Base-by-base conservation (phyloP, 2,329 filamentous ascomycete species). In the Ascochyta lentis region DNA sequence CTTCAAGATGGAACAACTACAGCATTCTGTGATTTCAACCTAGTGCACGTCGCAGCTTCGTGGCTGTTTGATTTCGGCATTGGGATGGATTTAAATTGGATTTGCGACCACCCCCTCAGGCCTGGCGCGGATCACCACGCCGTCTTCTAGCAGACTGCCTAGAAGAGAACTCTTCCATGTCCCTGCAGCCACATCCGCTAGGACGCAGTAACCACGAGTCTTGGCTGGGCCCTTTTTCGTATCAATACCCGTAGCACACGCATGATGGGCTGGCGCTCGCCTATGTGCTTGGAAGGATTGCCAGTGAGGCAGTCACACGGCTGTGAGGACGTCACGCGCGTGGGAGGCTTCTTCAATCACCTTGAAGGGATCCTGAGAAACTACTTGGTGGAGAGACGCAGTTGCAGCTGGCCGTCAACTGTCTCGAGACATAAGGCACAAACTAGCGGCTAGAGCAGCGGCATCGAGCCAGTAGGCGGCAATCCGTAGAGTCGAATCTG, bases 151-250 rank as follows among this genome's bases (percentile, higher is more conserved):
- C 41, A 55, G 22, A 12, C 19, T 31, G 41, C 46, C 52, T 16
- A 46, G 42, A 47, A n/a, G 33, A 51, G 58, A 49, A 49, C 40
- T 43, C 37, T 27, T 40, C 42, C 41, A 53, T 22, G 41, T 55
- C 31, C 35, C 52, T 64, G 61, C 61, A 64, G 59, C 59, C 61
- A 64, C 61, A 54, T 56, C 53, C 53, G 53, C 53, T 56, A 49
- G 47, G 34, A 54, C 43, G 54, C 55, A 59, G 60, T 58, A 60
- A 57, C 54, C 42, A 53, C 44, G 54, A 56, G 34, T 54, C 55
- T 59, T 65, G 58, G 51, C 57, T 56, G 44, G 39, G 51, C 47
- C 35, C 41, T 54, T 12, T 35, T 51, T 61, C 61, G 49, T 45
- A 47, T 57, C 47, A 33, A 57, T 42, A 54, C 49, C 40, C 40